These are phyloP conservation scores for Apiospora pterosperma DNA, from an alignment of 2,329 filamentous ascomycete genomes.

Conservation along the genomic window DNA sequence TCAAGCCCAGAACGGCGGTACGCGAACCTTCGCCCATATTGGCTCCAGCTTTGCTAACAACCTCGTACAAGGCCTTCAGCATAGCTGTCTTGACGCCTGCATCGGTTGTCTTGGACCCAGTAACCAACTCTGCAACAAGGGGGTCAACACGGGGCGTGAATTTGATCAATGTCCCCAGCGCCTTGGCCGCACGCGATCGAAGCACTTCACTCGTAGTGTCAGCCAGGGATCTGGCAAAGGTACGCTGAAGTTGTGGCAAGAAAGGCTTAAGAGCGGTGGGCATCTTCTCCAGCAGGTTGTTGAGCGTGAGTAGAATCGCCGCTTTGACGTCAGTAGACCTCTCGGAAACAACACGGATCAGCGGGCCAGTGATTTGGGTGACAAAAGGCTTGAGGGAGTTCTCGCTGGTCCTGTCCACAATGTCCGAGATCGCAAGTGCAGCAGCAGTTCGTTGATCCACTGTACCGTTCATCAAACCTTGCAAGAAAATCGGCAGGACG, in stretches of 20 bases:
- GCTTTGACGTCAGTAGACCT: conserved; percentile 94
- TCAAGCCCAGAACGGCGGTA: conserved; percentile 79
- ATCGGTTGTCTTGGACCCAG: conserved; percentile 90
- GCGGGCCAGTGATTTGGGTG: conserved; percentile 93
- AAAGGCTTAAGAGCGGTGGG: conserved; percentile 94
- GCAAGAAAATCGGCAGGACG: conserved; percentile 92
- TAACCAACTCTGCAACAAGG: conserved; percentile 84
- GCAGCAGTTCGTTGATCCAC: conserved; percentile 88
- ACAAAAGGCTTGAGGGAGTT: conserved; percentile 91
- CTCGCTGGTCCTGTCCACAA: conserved; percentile 87
- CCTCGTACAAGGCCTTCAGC: conserved; percentile 94
- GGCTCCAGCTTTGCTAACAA: conserved; percentile 87
- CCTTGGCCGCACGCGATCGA: conserved; percentile 85
- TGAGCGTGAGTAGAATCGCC: conserved; percentile 89
- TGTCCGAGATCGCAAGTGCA: conserved; percentile 90
- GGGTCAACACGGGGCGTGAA: conserved; percentile 94
- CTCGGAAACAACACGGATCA: conserved; percentile 97
- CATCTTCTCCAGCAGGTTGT: conserved; percentile 95
- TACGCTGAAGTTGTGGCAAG: conserved; percentile 91
- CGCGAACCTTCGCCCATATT: conserved; percentile 95
- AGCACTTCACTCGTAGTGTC: conserved; percentile 89
- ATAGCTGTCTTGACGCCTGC: conserved; percentile 88
- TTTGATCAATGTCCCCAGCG: conserved; percentile 90
- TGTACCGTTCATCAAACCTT: conserved; percentile 95
- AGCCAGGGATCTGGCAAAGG: conserved; percentile 92